phyloP scores from a whole-genome alignment of 1,284 basidiomycete species.

The Cryptococcus maquisensis region DNA sequence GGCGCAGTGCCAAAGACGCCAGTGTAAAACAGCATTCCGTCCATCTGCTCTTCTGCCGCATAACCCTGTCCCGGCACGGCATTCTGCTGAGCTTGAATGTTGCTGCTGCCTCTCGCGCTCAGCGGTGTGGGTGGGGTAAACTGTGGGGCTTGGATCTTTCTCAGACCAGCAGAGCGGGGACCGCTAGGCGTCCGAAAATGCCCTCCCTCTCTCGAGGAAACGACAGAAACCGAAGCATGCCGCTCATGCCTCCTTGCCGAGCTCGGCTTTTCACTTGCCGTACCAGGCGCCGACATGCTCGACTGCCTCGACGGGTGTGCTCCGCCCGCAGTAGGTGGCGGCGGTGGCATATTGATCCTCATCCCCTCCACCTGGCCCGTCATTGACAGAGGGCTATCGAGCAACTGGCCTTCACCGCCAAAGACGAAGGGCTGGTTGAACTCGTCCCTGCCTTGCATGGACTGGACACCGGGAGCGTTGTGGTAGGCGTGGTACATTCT shows the following conservation, averaged over 20 bases:
- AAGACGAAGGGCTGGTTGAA: too few species aligned
- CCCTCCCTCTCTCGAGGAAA: too few species aligned
- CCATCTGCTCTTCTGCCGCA: background rate
- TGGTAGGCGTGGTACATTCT: slow-evolving; percentile 1
- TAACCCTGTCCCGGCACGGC: background rate
- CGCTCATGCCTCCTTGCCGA: background rate
- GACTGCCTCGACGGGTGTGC: too few species aligned
- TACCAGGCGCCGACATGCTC: too few species aligned
- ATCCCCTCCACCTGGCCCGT: background rate
- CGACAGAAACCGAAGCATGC: too few species aligned
- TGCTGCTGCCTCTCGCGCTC: slow-evolving; percentile 8
- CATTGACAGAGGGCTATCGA: slow-evolving; percentile 11
- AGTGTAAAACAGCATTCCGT: background rate
- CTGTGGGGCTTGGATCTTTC: slow-evolving; percentile 1
- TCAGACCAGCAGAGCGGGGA: background rate
- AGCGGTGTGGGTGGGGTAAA: slow-evolving; percentile 14
- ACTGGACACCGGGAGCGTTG: too few species aligned
- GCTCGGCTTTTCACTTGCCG: background rate
- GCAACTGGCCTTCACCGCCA: background rate
- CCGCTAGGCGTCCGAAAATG: slow-evolving; percentile 1
- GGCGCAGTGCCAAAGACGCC: background rate
- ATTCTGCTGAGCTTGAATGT: too few species aligned
- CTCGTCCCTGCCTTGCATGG: too few species aligned
- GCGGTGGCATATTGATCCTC: background rate
- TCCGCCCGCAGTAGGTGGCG: slow-evolving; percentile 1